phyloP scores from a whole-genome alignment of 2,329 filamentous ascomycete species.

The Cercospora janseana region DNA sequence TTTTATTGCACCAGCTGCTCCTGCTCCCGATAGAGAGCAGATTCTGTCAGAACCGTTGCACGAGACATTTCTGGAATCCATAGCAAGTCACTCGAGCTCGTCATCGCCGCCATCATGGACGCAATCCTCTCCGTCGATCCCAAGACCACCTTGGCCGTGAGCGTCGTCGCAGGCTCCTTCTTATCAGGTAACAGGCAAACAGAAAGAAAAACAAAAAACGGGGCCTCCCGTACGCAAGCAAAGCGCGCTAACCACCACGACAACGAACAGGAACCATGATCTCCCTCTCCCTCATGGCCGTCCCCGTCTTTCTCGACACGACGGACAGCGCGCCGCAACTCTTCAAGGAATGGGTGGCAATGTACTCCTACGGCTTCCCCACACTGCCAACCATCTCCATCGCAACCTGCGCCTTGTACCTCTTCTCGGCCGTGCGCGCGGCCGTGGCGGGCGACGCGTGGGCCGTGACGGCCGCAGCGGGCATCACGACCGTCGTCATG shows the following conservation, averaged over 20 bases:
- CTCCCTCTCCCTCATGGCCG: slow-evolving; percentile 7
- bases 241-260: no score
- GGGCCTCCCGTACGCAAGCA: no score
- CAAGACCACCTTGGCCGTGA: not conserved
- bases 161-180: not conserved
- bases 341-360: slow-evolving; percentile 7
- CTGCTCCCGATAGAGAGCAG: no score
- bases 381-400: slow-evolving; percentile 8
- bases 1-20: no score
- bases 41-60: no score
- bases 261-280: slow-evolving; percentile 14
- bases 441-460: not conserved
- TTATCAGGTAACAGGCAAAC: slow-evolving; percentile 1
- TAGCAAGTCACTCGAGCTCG: no score
- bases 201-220: no score
- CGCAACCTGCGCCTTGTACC: slow-evolving; percentile 3
- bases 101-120: not conserved
- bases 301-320: slow-evolving; percentile 7
- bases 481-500: slow-evolving; percentile 12
- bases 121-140: not conserved
- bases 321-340: slow-evolving; percentile 7
- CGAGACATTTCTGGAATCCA: no score
- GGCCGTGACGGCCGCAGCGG: not conserved
- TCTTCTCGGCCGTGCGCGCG: not conserved
- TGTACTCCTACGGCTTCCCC: slow-evolving; percentile 11